Evolutionary conservation across 805 yeast genomes (phyloP).

Genomic region (Maudiozyma bulderi): DNA sequence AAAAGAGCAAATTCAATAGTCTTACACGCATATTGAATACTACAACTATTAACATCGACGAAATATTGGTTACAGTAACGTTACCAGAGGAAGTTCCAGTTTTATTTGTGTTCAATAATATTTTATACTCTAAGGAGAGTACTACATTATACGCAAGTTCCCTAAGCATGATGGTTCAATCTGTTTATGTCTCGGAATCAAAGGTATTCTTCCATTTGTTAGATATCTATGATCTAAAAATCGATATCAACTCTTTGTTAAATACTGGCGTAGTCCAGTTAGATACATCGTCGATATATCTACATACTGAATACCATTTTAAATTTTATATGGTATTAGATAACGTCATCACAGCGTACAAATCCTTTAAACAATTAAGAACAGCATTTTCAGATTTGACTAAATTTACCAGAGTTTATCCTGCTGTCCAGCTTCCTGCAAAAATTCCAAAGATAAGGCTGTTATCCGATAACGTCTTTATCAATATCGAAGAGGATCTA

Average conservation of each 20-base stretch:
- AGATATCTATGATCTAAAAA: constrained; percentile 8
- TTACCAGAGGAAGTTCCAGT: constrained; percentile 22
- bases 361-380: constrained; percentile 37
- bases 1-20: neutral
- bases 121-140: constrained; percentile 3
- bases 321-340: constrained; percentile 42
- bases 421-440: constrained; percentile 21
- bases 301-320: constrained; percentile 29
- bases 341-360: constrained; percentile 39
- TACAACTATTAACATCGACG: constrained; percentile 9
- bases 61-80: constrained; percentile 17
- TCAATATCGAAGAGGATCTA: constrained; percentile 53
- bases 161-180: constrained; percentile 15
- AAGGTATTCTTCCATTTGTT: constrained; percentile 17
- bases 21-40: neutral
- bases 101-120: constrained; percentile 9
- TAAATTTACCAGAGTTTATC: constrained; percentile 17
- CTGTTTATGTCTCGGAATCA: constrained; percentile 21
- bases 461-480: constrained; percentile 33
- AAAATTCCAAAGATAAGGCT: constrained; percentile 36
- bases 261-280: constrained; percentile 5
- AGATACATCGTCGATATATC: constrained; percentile 12
- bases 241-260: constrained; percentile 5
- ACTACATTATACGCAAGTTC: constrained; percentile 5
- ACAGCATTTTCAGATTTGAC: constrained; percentile 34